Conservation (phyloP, 495 filamentous ascomycete genomes). For the Geopyxis carbonaria region DNA sequence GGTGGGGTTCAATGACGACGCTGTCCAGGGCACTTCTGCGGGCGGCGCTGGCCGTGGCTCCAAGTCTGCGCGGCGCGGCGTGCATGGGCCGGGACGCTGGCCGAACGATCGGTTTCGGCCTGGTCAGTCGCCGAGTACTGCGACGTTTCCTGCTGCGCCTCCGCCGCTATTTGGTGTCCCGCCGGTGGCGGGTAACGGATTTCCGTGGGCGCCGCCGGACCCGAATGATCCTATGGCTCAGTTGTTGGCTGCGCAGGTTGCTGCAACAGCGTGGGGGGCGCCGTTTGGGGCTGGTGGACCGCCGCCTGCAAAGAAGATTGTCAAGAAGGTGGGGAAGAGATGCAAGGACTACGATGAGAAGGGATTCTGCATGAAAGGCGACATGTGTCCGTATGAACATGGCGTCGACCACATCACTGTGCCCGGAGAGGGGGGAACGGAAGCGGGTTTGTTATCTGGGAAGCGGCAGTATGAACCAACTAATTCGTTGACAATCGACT, state of each 20-base stretch:
- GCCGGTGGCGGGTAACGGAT: slow-evolving; percentile 25
- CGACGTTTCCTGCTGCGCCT: slow-evolving; percentile 5
- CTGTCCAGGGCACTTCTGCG: too few species aligned
- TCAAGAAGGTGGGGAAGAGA: slow-evolving; percentile 34
- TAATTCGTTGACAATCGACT: slow-evolving; percentile 13
- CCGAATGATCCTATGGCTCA: slow-evolving; percentile 50
- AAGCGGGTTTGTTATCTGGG: slow-evolving; percentile 4
- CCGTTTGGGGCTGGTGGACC: slow-evolving; percentile 26
- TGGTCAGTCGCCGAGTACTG: too few species aligned
- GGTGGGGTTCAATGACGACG: too few species aligned
- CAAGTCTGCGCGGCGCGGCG: too few species aligned
- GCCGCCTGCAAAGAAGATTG: slow-evolving; percentile 24
- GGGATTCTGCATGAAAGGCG: slow-evolving; percentile 66
- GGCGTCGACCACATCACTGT: slow-evolving; percentile 41
- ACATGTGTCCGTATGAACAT: slow-evolving; percentile 69
- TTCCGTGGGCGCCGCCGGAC: slow-evolving; percentile 29
- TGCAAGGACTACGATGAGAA: slow-evolving; percentile 81
- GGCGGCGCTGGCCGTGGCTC: too few species aligned
- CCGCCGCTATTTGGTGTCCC: slow-evolving; percentile 26
- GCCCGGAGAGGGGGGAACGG: slow-evolving; percentile 35
- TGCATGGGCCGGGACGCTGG: too few species aligned
- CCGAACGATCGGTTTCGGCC: too few species aligned
- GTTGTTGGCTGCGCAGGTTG: slow-evolving; percentile 51
- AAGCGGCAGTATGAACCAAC: background rate
- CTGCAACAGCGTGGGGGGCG: slow-evolving; percentile 45